Percentiles rank a stretch among this genome's conserved stretches.
Conservation (phyloP, 1,284 basidiomycete species). For the Chondrostereum purpureum region DNA sequence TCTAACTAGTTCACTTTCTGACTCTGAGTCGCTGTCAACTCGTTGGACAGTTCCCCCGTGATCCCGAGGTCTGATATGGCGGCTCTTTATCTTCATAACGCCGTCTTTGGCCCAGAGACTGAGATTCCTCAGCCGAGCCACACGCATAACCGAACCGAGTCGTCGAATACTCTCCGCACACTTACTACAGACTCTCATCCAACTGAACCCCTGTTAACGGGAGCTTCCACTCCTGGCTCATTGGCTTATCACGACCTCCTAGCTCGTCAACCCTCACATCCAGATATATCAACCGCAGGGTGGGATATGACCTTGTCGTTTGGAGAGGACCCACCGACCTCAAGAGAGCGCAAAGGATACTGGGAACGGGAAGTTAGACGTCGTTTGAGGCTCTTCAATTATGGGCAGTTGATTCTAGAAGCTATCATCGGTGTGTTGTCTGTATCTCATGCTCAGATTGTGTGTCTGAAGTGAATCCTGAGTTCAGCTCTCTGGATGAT, state of each 20-base stretch:
- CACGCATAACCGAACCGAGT: conserved; percentile 39
- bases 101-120: conserved; percentile 38
- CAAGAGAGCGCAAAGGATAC: conserved; percentile 32
- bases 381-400: conserved; percentile 35
- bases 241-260: conserved; percentile 41
- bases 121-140: conserved; percentile 19
- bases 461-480: neutral
- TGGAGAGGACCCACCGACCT: conserved; percentile 33
- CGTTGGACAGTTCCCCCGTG: too few species aligned
- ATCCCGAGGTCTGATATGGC: too few species aligned
- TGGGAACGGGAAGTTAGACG: conserved; percentile 30
- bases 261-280: conserved; percentile 13
- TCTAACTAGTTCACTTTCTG: too few species aligned
- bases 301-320: conserved; percentile 34
- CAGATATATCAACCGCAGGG: conserved; percentile 18
- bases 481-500: conserved; percentile 47
- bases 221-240: conserved; percentile 26
- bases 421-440: conserved; percentile 41
- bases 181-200: conserved; percentile 44
- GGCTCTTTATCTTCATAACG: conserved; percentile 51
- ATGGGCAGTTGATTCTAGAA: conserved; percentile 33
- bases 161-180: conserved; percentile 42
- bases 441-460: neutral
- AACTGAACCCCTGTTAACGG: conserved; percentile 39
- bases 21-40: too few species aligned